Evolutionary conservation across 2,329 filamentous ascomycete genomes (phyloP), one percentile per base, ranked within the genome.

Genomic region (Aspergillus pseudoterreus): DNA sequence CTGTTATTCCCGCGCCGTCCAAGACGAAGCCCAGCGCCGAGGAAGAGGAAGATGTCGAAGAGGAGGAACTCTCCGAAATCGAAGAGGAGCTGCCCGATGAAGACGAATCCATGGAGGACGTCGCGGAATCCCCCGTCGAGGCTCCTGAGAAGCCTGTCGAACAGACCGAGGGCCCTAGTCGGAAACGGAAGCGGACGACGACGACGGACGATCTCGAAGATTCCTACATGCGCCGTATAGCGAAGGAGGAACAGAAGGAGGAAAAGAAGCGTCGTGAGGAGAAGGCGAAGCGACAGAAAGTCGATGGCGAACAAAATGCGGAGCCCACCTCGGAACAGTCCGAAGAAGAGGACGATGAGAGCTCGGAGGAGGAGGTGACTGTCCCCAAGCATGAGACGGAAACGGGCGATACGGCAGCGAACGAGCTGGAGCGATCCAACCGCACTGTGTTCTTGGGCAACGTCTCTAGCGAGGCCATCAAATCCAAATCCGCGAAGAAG

Each of bases 361-460:
- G 61, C 30, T 60, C 63, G 15, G 62, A 68, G 27, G 65, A 67
- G 12, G 67, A 69, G 39, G 69, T 68, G 8, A 56, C 59, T 10
- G 49, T 64, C 6, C 72, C 69, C 2, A 61, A 67, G 17, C 75
- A 77, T 66, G 71, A 76, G 57, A 65, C 67, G 41, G 42, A 74
- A 27, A 53, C 62, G 14, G 65, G 64, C 49, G 58, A 68, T 52
- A 60, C 66, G 5, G 70, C 74, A 51, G 62, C 70, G 4, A 66
- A 62, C 42, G 88, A 95, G 57, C 63, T 95, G 2, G 89, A 95
- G 52, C 96, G 95, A 75, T 88, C 92, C 8, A 82, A 83, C 52
- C 87, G 94, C 51, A 99, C 94, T 6, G 84, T 97, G 39, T 99
- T 97, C 73, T 77, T 99, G 11, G 88, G 88, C 64, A 99, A 99